phyloP scores from a whole-genome alignment of 306 rosid species.

The Prunus davidiana region DNA sequence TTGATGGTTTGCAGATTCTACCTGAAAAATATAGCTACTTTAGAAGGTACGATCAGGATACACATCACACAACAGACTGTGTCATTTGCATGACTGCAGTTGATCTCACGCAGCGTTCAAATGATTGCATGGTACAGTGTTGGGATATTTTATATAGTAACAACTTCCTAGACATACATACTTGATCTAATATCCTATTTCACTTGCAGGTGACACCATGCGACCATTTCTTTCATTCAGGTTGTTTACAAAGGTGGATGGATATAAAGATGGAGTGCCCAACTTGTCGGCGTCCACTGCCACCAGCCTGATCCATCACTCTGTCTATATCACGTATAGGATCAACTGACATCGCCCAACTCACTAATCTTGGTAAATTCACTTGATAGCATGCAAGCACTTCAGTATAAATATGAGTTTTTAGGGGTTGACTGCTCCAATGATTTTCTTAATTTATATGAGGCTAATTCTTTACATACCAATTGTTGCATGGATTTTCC shows the following conservation, averaged over 20 bases:
- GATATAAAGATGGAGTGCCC: constrained; percentile 99
- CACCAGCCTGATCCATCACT: constrained; percentile 60
- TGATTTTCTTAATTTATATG: constrained; percentile 13
- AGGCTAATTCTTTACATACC: constrained; percentile 11
- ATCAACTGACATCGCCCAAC: constrained; percentile 53
- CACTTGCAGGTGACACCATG: constrained; percentile 85
- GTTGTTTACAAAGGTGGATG: constrained; percentile 99
- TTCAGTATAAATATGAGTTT: background rate
- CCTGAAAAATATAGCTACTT: constrained; percentile 93
- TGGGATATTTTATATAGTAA: background rate
- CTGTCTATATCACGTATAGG: constrained; percentile 45
- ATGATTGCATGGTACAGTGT: constrained; percentile 80
- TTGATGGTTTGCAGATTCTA: constrained; percentile 73
- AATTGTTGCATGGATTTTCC: constrained; percentile 16
- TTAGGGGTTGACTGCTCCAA: constrained; percentile 6
- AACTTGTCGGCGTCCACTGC: constrained; percentile 91
- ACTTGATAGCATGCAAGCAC: constrained; percentile 24
- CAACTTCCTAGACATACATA: constrained; percentile 2
- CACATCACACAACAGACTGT: constrained; percentile 68
- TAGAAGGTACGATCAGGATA: constrained; percentile 63
- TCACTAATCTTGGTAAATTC: constrained; percentile 45
- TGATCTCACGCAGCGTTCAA: constrained; percentile 59
- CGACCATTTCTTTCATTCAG: constrained; percentile 95
- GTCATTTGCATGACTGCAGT: constrained; percentile 96
- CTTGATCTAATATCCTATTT: constrained; percentile 21